Evolutionary conservation across 2,329 filamentous ascomycete genomes (phyloP), one percentile per base, ranked within the genome.

Genomic region (Diaporthe ilicicola): DNA sequence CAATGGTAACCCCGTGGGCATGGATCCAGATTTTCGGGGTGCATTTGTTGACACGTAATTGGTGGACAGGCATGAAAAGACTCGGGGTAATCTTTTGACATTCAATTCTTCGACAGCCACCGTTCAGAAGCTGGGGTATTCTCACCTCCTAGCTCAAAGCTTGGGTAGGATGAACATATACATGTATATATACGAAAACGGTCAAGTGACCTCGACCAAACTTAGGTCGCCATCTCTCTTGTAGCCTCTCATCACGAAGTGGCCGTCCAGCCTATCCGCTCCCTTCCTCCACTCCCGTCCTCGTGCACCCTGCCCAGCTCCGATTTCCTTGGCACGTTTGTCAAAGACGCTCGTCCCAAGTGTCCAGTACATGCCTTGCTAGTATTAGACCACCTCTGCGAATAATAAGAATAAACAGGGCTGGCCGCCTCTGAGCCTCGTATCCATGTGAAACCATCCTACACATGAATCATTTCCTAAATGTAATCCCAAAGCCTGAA

Each of bases 401-500:
- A 24, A 48, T 2, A 55, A 42, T 22, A 42, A 39, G 13, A 37
- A 42, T 50, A 27, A 10, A 22, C 42, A 37, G 29, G 24, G 42
- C 29, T 51, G 59, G 59, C 29, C 59, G 29, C 22, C 4, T 24
- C 15, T 34, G 59, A 64, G 44, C 29, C 46, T 64, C n/a, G 32
- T 64, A 37, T 64, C 55, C 59, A 48, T 37, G 29, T 64, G 59
- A 50, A 50, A 44, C 56, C 59, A 50, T 50, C 42, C 39, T 59
- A 24, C 53, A 67, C 53, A 56, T 50, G 22, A 53, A 13, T 56
- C 66, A 34, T 68, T 59, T 42, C 53, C 53, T 59, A 42, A 34
- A 68, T 51, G 32, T 39, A 37, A 50, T 17, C 32, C 34, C 51
- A 67, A 50, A 27, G 44, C 66, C 66, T 42, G 53, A 68, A 68